A percentile compares a stretch with the other conserved stretches of the same genome.
Evolutionary conservation across 2,329 filamentous ascomycete genomes (phyloP).

Genomic region (Zarea fungicola): DNA sequence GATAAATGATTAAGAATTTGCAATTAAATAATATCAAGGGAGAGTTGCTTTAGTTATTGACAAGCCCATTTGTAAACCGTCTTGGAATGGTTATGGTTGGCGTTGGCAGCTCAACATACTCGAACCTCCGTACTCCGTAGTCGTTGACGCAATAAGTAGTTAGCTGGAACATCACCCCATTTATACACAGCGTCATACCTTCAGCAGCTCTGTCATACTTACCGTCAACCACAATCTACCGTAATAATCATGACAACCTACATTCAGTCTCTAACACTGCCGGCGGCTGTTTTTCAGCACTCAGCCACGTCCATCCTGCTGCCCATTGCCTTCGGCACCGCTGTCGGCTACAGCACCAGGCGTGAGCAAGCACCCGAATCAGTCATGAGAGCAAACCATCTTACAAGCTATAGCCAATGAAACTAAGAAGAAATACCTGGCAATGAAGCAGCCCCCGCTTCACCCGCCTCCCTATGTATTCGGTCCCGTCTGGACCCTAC

Average conservation of each 20-base stretch:
- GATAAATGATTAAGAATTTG: not conserved
- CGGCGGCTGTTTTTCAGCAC: constrained; percentile 63
- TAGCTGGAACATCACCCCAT: no score
- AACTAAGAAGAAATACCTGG: constrained; percentile 57
- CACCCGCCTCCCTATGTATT: constrained; percentile 58
- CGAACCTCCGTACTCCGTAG: not conserved
- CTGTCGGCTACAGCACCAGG: constrained; percentile 63
- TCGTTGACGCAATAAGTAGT: not conserved
- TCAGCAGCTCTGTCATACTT: no score
- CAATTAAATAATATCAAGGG: no score
- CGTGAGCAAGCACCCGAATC: constrained; percentile 42
- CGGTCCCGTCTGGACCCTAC: constrained; percentile 59
- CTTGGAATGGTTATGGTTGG: no score
- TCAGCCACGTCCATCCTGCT: constrained; percentile 70
- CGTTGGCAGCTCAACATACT: no score
- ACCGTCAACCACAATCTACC: not conserved
- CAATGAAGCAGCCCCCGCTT: constrained; percentile 62
- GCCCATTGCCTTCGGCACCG: constrained; percentile 66
- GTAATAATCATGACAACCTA: constrained; percentile 63
- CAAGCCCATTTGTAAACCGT: no score
- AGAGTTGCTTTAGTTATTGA: no score
- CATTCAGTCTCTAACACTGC: constrained; percentile 72
- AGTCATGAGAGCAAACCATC: not conserved
- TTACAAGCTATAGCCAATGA: constrained; percentile 40
- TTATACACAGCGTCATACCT: no score